Percentiles rank a stretch among this genome's conserved stretches.
Evolutionary conservation across 169 alveolate genomes (phyloP).

Genomic region (Plasmodium berghei): DNA sequence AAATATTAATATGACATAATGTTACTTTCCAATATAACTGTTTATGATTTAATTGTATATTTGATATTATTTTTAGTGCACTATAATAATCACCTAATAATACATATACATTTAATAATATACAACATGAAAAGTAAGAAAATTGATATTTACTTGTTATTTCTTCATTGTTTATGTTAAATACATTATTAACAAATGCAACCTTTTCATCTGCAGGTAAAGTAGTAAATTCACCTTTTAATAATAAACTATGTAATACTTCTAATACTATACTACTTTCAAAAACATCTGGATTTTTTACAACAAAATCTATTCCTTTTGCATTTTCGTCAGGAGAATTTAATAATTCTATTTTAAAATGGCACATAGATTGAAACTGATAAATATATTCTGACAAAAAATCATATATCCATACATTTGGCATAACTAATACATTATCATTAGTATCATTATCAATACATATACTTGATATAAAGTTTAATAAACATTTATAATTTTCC

Average conservation of each 20-base stretch:
- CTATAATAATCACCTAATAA: conserved; percentile 87
- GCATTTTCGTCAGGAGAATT: conserved; percentile 36
- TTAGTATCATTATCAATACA: conserved; percentile 70
- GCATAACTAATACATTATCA: conserved; percentile 82
- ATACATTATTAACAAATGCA: conserved; percentile 26
- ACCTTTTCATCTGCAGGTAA: conserved; percentile 37
- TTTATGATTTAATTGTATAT: conserved; percentile 81
- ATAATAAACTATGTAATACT: conserved; percentile 48
- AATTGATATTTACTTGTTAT: conserved; percentile 39
- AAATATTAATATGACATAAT: conserved; percentile 85
- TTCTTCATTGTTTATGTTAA: conserved; percentile 46
- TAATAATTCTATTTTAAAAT: conserved; percentile 49
- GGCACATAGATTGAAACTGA: conserved; percentile 88
- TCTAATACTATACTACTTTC: conserved; percentile 62
- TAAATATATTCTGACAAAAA: conserved; percentile 89
- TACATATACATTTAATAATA: conserved; percentile 80
- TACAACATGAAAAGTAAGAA: conserved; percentile 48
- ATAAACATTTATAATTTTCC: conserved; percentile 86
- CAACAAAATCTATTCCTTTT: conserved; percentile 78
- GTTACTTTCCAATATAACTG: conserved; percentile 88
- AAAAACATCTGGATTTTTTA: conserved; percentile 20
- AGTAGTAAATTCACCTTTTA: conserved; percentile 39
- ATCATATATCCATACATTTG: conserved; percentile 90
- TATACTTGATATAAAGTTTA: conserved; percentile 82
- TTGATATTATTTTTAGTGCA: conserved; percentile 82